Evolutionary conservation across 1,284 basidiomycete genomes (phyloP).

Genomic region (Ustilago trichophora): DNA sequence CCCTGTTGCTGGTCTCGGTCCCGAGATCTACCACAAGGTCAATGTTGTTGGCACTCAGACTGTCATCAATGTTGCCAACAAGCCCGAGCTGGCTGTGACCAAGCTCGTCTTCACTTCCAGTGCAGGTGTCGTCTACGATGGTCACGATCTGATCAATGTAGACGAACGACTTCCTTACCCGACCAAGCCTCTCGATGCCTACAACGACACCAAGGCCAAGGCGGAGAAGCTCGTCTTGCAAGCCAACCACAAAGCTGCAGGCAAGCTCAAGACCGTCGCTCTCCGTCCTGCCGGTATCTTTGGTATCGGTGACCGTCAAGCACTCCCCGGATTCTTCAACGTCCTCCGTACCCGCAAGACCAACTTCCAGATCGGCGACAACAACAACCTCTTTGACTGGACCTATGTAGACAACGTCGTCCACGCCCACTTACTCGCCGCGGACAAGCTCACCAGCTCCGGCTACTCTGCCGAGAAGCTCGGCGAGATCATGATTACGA

Average conservation of each 20-base stretch:
- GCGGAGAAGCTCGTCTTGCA: slow-evolving; percentile 85
- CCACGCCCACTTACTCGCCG: slow-evolving; percentile 91
- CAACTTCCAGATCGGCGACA: slow-evolving; percentile 91
- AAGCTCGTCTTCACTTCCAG: slow-evolving; percentile 96
- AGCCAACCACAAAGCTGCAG: slow-evolving; percentile 80
- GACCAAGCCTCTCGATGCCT: slow-evolving; percentile 82
- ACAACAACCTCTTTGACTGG: slow-evolving; percentile 94
- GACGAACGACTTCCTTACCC: slow-evolving; percentile 89
- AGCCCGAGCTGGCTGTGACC: slow-evolving; percentile 71
- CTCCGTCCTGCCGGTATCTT: slow-evolving; percentile 96
- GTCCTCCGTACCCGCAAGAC: slow-evolving; percentile 83
- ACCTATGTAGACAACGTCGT: slow-evolving; percentile 97
- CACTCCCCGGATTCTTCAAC: slow-evolving; percentile 80
- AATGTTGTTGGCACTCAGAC: slow-evolving; percentile 91
- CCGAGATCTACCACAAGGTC: slow-evolving; percentile 85
- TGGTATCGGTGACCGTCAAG: slow-evolving; percentile 91
- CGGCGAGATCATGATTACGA: slow-evolving; percentile 37
- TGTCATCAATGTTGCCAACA: slow-evolving; percentile 79
- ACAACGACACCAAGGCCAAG: slow-evolving; percentile 94
- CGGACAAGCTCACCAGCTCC: slow-evolving; percentile 75
- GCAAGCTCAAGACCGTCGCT: slow-evolving; percentile 82
- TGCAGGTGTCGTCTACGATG: slow-evolving; percentile 91
- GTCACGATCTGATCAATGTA: slow-evolving; percentile 80
- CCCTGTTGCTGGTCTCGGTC: slow-evolving; percentile 75
- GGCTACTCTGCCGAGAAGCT: slow-evolving; percentile 66